These are phyloP conservation scores for Aureobasidium mangrovei DNA, from an alignment of 2,329 filamentous ascomycete species.

Conservation along the genomic window DNA sequence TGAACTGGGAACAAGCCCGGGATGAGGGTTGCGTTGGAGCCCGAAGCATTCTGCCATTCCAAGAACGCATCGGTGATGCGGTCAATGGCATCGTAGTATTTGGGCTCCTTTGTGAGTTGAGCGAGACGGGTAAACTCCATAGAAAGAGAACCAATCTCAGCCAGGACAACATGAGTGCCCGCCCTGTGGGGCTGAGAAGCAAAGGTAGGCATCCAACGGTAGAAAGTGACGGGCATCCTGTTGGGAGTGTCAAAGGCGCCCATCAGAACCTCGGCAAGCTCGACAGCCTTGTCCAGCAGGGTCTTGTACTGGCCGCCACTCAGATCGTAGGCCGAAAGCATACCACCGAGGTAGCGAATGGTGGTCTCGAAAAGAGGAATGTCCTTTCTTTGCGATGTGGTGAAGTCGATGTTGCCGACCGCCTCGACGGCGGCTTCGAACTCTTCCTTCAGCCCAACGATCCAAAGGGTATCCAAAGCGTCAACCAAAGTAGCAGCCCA, in stretches of 20 bases:
- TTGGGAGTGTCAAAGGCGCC: conserved; percentile 87
- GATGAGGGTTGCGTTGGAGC: conserved; percentile 50
- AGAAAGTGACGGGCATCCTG: conserved; percentile 78
- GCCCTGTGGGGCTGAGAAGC: conserved; percentile 57
- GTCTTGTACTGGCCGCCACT: conserved; percentile 60
- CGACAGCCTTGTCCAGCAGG: conserved; percentile 67
- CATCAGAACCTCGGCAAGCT: conserved; percentile 73
- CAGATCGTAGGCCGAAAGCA: conserved; percentile 80
- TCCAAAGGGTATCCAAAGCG: conserved; percentile 74
- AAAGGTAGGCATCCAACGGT: conserved; percentile 62
- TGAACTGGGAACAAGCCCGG: conserved; percentile 73
- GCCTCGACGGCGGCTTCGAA: conserved; percentile 68
- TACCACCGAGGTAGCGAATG: conserved; percentile 82
- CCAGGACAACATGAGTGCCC: conserved; percentile 46
- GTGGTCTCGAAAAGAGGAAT: conserved; percentile 92
- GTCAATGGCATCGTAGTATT: conserved; percentile 84
- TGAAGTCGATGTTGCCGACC: conserved; percentile 73
- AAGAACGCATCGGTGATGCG: conserved; percentile 75
- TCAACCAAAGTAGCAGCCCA: conserved; percentile 88
- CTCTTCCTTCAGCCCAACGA: conserved; percentile 69
- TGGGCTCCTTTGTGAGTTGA: conserved; percentile 70
- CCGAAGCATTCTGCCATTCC: conserved; percentile 50
- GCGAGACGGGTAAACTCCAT: conserved; percentile 86
- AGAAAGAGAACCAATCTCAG: conserved; percentile 68
- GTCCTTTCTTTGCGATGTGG: conserved; percentile 53